Evolutionary conservation across 176 grass and related monocot genomes (phyloP), one percentile per base, ranked within the genome.

Genomic region (Eleusine indica): DNA sequence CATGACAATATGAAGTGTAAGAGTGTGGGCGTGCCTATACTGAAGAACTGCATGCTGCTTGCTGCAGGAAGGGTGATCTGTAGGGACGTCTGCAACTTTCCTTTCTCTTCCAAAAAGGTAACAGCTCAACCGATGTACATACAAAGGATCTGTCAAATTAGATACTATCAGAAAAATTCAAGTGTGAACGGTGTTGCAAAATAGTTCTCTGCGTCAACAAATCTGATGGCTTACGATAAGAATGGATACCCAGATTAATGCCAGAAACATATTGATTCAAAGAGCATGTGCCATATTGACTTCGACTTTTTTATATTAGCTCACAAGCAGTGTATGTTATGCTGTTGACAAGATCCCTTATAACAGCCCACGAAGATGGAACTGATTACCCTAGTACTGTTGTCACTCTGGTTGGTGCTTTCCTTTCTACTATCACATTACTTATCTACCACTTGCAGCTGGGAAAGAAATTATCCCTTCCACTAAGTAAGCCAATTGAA

Each of bases 91-190:
- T 83, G 93, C 96, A 70, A 99, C 89, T 77, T 80, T 96, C 77
- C 96, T 92, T 74, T 99, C 96, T 86, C 96, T 99, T 88, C 96
- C 96, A 75, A 96, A 98, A 82, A 99, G 87, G 68, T 99, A 96
- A 69, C 88, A 90, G 81, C 81, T 96, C 91, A 94, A 85, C 46
- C 96, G 93, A 77, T 99, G 96, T 73, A 99, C 89, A 70, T 96
- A 96, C 40, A 99, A 57, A 29, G 96, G 96, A 61, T 99, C 96
- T 99, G 86, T 84, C 75, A 15, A 90, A 83, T 80, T 25, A 65
- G 58, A 74, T 48, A 83, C 47, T 41, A 61, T 86, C 28, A 86
- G 41, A 78, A 73, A 82, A 22, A 83, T 67, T 68, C 30, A 52
- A 19, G 61, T 8, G 18, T 29, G 49, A 51, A 32, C 32, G 57